Conservation (phyloP, 148 eudicot species). For the Vaccinium myrtillus region DNA sequence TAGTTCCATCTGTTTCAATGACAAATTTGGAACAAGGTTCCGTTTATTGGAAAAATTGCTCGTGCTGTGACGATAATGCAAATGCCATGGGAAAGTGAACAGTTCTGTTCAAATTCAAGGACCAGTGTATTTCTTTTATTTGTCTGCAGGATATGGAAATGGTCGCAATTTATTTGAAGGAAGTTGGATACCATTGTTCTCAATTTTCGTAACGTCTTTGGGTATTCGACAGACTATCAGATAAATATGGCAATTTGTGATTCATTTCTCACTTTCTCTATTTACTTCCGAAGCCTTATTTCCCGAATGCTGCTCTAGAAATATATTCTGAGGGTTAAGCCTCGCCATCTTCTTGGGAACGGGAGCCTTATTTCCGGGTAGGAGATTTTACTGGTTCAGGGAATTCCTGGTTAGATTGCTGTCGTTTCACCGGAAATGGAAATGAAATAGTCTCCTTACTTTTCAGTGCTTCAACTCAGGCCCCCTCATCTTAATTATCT, state of each 20-base stretch:
- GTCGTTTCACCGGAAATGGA: background rate
- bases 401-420: background rate
- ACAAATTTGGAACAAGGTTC: background rate
- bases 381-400: background rate
- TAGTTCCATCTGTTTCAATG: constrained; percentile 1
- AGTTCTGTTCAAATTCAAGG: background rate
- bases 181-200: background rate
- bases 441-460: background rate
- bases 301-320: background rate
- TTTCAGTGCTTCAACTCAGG: background rate
- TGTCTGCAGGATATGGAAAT: background rate
- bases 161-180: background rate
- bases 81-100: background rate
- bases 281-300: background rate
- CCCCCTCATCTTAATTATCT: background rate
- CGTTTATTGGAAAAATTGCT: background rate
- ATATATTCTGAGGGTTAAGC: background rate
- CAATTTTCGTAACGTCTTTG: background rate
- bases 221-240: background rate
- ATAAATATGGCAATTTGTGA: background rate
- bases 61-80: background rate
- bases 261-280: background rate
- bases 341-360: too few relatives aligned
- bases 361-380: background rate
- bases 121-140: background rate